phyloP scores from a whole-genome alignment of 2,329 filamentous ascomycete genomes.

The Curvularia spicifera region DNA sequence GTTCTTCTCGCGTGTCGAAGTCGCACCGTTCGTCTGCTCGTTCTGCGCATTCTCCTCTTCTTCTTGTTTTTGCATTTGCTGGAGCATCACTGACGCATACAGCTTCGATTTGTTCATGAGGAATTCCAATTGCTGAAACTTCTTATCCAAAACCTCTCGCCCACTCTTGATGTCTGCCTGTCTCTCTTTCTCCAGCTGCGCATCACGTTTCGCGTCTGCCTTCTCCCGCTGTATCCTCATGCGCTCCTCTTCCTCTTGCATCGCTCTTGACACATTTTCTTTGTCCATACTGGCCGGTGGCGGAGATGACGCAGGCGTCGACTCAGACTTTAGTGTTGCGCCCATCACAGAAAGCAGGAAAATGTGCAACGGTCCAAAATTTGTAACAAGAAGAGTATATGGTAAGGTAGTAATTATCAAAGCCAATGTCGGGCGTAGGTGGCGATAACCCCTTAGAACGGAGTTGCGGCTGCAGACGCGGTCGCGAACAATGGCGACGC shows the following conservation, averaged over 20 bases:
- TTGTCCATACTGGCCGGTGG: constrained; percentile 40
- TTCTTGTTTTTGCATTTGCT: constrained; percentile 61
- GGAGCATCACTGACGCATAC: constrained; percentile 59
- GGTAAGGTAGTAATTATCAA: neutral
- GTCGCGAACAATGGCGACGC: constrained; percentile 29
- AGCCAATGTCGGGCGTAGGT: constrained; percentile 16
- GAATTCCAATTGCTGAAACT: constrained; percentile 60
- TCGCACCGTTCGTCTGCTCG: constrained; percentile 53
- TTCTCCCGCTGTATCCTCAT: constrained; percentile 53
- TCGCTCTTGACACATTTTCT: constrained; percentile 45
- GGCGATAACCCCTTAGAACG: constrained; percentile 13
- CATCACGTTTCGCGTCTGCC: constrained; percentile 54
- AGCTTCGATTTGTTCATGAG: constrained; percentile 57
- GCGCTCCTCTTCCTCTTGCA: constrained; percentile 56
- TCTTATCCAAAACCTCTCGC: constrained; percentile 54
- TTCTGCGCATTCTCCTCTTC: constrained; percentile 56
- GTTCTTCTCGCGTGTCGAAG: constrained; percentile 55
- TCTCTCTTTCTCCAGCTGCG: constrained; percentile 53
- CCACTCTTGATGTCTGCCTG: constrained; percentile 56
- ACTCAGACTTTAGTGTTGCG: constrained; percentile 31
- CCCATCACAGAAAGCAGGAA: constrained; percentile 34
- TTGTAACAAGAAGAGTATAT: neutral
- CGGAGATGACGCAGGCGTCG: constrained; percentile 46
- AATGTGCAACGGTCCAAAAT: neutral
- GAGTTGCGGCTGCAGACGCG: constrained; percentile 20